Percentiles rank a stretch among this genome's conserved stretches.
These are phyloP conservation scores for Neonothopanus nambi DNA, from an alignment of 1,284 basidiomycete genomes.

Conservation along the genomic window DNA sequence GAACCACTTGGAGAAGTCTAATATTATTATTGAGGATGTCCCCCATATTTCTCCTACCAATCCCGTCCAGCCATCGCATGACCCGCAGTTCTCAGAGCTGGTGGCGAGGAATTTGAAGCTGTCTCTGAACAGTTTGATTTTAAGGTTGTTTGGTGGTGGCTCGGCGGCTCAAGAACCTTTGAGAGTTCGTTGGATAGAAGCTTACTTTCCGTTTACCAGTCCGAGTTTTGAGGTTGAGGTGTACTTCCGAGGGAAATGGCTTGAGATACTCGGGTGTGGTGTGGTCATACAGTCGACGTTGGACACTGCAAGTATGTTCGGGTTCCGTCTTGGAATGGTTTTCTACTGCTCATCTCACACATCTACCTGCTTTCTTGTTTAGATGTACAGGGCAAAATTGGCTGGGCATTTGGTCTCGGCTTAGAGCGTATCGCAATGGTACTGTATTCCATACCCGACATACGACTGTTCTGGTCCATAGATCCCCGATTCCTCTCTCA, in stretches of 20 bases:
- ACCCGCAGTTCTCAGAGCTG: conserved; percentile 68
- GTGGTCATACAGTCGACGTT: conserved; percentile 91
- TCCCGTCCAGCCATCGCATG: conserved; percentile 79
- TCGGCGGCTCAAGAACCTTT: conserved; percentile 64
- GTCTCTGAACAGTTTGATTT: conserved; percentile 86
- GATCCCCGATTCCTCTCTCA: conserved; percentile 90
- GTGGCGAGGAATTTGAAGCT: conserved; percentile 89
- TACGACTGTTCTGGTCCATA: conserved; percentile 97
- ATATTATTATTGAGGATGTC: conserved; percentile 86
- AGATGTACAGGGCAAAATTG: conserved; percentile 84
- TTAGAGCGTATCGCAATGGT: conserved; percentile 99
- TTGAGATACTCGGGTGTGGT: conserved; percentile 95
- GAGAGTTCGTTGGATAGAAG: conserved; percentile 94
- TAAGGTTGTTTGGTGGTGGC: conserved; percentile 77
- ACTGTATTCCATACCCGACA: conserved; percentile 95
- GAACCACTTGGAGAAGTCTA: conserved; percentile 60
- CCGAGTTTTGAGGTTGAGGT: conserved; percentile 99
- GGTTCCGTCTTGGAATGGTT: conserved; percentile 8
- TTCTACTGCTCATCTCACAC: conserved; percentile 9
- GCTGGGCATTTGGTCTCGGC: conserved; percentile 98
- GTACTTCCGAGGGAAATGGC: conserved; percentile 94
- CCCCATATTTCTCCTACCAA: conserved; percentile 76
- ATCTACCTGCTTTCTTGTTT: conserved; percentile 5
- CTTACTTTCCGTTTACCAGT: conserved; percentile 96
- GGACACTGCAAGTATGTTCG: conserved; percentile 75